These are phyloP conservation scores for Aristolochia fimbriata DNA, from an alignment of 164 flowering plant genomes.

Conservation along the genomic window DNA sequence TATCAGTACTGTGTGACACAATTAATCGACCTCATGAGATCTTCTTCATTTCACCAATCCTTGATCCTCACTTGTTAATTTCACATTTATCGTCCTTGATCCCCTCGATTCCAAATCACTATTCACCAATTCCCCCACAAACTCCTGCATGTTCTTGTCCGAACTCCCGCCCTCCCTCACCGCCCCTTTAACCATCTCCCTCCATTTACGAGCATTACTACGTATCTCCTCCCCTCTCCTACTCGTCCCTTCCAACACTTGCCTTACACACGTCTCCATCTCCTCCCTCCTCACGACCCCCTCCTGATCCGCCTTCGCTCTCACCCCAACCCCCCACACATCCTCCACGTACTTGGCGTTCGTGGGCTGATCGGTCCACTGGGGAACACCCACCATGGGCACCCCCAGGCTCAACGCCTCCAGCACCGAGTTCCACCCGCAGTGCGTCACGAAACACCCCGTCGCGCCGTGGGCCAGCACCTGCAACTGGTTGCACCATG, in stretches of 20 bases:
- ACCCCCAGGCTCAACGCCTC: slow-evolving; percentile 41
- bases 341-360: slow-evolving; percentile 39
- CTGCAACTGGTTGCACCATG: slow-evolving; percentile 13
- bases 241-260: slow-evolving; percentile 20
- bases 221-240: slow-evolving; percentile 6
- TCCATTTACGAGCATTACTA: slow-evolving; percentile 18
- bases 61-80: too few species aligned
- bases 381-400: slow-evolving; percentile 44
- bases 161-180: slow-evolving; percentile 22
- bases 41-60: too few species aligned
- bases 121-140: slow-evolving; percentile 7
- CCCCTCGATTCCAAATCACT: too few species aligned
- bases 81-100: too few species aligned
- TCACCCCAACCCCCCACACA: slow-evolving; percentile 36
- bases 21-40: too few species aligned
- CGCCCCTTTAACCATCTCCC: slow-evolving; percentile 14
- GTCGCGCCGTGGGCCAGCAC: slow-evolving; percentile 11
- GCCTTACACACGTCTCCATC: slow-evolving; percentile 13
- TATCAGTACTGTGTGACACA: too few species aligned
- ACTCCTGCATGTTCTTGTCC: slow-evolving; percentile 17
- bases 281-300: slow-evolving; percentile 21
- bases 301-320: slow-evolving; percentile 12
- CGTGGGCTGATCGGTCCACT: slow-evolving; percentile 43
- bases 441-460: slow-evolving; percentile 41
- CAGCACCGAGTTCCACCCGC: slow-evolving; percentile 50